Percentiles rank a stretch among this genome's conserved stretches.
phyloP scores from a whole-genome alignment of 2,329 filamentous ascomycete genomes.

The Alternaria dauci region DNA sequence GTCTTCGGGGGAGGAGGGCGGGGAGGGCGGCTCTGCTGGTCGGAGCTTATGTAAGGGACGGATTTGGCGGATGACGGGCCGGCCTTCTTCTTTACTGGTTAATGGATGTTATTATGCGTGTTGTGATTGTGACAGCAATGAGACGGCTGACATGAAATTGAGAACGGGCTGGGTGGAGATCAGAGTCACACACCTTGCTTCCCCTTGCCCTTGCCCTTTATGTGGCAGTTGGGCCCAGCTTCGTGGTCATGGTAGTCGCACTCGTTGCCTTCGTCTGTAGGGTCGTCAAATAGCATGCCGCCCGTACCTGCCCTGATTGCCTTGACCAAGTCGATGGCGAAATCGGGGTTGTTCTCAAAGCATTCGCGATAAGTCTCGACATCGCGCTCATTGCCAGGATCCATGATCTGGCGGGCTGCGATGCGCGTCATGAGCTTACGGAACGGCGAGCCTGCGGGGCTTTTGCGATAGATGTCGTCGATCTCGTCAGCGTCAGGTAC shows the following conservation, averaged over 20 bases:
- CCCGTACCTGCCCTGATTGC: slow-evolving; percentile 60
- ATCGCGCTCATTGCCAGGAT: slow-evolving; percentile 60
- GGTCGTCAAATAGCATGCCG: slow-evolving; percentile 62
- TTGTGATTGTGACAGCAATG: slow-evolving; percentile 22
- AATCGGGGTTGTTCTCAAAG: slow-evolving; percentile 60
- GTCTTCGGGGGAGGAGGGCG: slow-evolving; percentile 37
- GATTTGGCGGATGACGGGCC: slow-evolving; percentile 44
- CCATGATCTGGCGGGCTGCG: slow-evolving; percentile 66
- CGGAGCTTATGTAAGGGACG: slow-evolving; percentile 39
- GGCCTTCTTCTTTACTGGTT: slow-evolving; percentile 49
- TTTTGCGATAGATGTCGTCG: slow-evolving; percentile 61
- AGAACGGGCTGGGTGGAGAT: slow-evolving; percentile 18
- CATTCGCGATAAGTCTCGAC: slow-evolving; percentile 60
- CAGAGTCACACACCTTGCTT: slow-evolving; percentile 50
- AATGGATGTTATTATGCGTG: slow-evolving; percentile 48
- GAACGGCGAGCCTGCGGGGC: slow-evolving; percentile 57
- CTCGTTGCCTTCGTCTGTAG: slow-evolving; percentile 54
- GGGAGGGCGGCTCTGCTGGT: slow-evolving; percentile 42
- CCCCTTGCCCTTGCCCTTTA: slow-evolving; percentile 44
- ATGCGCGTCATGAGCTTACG: slow-evolving; percentile 61
- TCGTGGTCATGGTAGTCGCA: slow-evolving; percentile 63
- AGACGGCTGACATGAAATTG: slow-evolving; percentile 13
- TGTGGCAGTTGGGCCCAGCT: slow-evolving; percentile 52
- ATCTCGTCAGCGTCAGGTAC: slow-evolving; percentile 65
- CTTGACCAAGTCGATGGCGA: slow-evolving; percentile 63